phyloP scores from a whole-genome alignment of 2,329 filamentous ascomycete species.

The Exophiala viscosa region DNA sequence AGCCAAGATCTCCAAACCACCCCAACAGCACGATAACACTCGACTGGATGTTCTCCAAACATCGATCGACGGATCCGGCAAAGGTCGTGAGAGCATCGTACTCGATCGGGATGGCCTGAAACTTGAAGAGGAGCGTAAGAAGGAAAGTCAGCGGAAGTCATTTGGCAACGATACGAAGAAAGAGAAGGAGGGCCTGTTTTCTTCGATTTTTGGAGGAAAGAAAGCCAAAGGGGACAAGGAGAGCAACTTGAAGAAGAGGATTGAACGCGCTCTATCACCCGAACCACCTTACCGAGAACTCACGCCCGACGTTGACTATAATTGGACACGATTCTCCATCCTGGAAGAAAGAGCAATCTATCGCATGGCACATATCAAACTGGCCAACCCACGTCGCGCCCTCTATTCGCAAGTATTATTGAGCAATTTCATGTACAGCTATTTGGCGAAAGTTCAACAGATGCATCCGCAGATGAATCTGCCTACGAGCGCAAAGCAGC shows the following conservation, averaged over 20 bases:
- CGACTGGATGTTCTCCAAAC: slow-evolving; percentile 82
- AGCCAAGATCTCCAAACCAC: slow-evolving; percentile 51
- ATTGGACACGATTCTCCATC: slow-evolving; percentile 93
- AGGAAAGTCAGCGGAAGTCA: slow-evolving; percentile 71
- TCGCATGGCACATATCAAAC: slow-evolving; percentile 96
- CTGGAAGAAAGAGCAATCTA: slow-evolving; percentile 96
- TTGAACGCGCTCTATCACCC: slow-evolving; percentile 71
- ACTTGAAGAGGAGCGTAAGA: slow-evolving; percentile 67
- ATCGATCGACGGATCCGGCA: slow-evolving; percentile 67
- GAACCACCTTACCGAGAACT: slow-evolving; percentile 71
- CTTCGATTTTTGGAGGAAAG: slow-evolving; percentile 88
- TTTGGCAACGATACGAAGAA: slow-evolving; percentile 68
- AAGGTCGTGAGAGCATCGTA: slow-evolving; percentile 75
- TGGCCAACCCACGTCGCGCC: slow-evolving; percentile 91
- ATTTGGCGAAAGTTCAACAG: slow-evolving; percentile 95
- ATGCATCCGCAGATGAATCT: slow-evolving; percentile 97
- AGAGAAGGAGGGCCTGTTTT: slow-evolving; percentile 91
- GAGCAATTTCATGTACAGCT: slow-evolving; percentile 99
- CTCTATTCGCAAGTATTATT: slow-evolving; percentile 91
- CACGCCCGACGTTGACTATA: slow-evolving; percentile 86
- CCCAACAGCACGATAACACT: slow-evolving; percentile 67
- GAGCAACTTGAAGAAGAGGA: slow-evolving; percentile 67
- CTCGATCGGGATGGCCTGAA: slow-evolving; percentile 76
- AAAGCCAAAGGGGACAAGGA: slow-evolving; percentile 75
- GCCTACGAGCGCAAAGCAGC: slow-evolving; percentile 72